phyloP scores from a whole-genome alignment of 176 grass and related monocot genomes.

The Lolium perenne region DNA sequence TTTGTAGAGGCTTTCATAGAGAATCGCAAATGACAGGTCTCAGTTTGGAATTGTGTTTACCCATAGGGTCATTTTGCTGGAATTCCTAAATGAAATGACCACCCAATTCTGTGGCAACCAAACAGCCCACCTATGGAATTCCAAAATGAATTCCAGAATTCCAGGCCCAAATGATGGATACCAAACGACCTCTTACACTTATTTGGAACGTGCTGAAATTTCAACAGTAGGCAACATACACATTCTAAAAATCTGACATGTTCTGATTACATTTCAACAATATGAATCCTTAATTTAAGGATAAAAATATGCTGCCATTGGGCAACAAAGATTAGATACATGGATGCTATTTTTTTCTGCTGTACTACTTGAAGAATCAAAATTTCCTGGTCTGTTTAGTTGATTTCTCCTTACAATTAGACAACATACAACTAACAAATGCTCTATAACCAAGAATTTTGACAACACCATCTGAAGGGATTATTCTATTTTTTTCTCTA shows the following conservation, averaged over 20 bases:
- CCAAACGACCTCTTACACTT: too few relatives aligned
- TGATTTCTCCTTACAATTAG: not conserved
- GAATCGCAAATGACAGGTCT: too few relatives aligned
- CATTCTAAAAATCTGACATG: constrained; percentile 5
- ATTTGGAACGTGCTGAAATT: constrained; percentile 10
- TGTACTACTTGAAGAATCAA: not conserved
- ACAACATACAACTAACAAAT: not conserved
- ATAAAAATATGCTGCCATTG: not conserved
- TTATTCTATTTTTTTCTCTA: not conserved
- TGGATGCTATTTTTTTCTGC: not conserved
- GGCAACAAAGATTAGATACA: not conserved
- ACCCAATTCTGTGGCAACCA: too few relatives aligned
- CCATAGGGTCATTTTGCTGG: too few relatives aligned
- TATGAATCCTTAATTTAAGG: not conserved
- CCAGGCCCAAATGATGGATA: too few relatives aligned
- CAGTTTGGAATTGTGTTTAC: too few relatives aligned
- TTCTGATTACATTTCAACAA: constrained; percentile 12
- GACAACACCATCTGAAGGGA: not conserved
- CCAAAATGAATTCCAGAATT: too few relatives aligned
- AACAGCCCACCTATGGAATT: too few relatives aligned
- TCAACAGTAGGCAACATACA: not conserved
- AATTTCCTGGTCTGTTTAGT: not conserved
- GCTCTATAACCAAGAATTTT: constrained; percentile 20
- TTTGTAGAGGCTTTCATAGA: too few relatives aligned
- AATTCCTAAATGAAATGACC: too few relatives aligned